Base-by-base conservation (phyloP, 805 yeast species). In the Ogataea henricii region DNA sequence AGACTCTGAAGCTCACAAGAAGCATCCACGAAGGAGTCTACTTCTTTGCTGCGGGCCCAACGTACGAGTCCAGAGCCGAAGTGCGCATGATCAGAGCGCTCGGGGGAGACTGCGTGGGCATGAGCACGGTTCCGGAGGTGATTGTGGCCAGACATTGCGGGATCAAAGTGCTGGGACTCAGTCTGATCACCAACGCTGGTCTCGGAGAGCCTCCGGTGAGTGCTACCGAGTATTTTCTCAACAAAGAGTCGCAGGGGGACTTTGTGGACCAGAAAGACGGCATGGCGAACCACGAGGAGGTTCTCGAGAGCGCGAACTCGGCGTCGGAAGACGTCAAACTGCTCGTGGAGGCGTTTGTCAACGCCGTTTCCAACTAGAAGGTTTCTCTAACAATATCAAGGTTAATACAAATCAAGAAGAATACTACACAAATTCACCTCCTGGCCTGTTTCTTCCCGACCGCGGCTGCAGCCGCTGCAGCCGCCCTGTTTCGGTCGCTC, bases 71-170 rank as follows among this genome's bases (percentile, higher is more conserved):
- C 2, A 76, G 97, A 58, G 96, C 97, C 0, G 99, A 92, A 70
- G 86, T 85, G n/a, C 75, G 96, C 48, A 74, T 84, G 74, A 71
- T 92, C 40, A 67, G 82, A 50, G 56, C 70, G 5, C 54, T 86
- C 23, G 98, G 98, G 8, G 97, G 89, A 43, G 98, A 92, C 66
- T 87, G 94, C 0, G 98, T 91, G 2, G 98, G 98, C 3, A 92
- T 92, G 99, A 87, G 96, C 48, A 94, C 98, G 0, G 97, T 92
- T 27, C 97, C 99, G 0, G 99, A 92, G 67, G 96, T 89, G 2
- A 81, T 89, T 51, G 85, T 89, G 16, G 98, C 97, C 1, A 82
- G 96, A 64, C 98, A 94, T 65, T 78, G 83, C 49, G 96, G 91
- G 1, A 67, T 94, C 70, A 77, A 73, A 54, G 96, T 90, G 4